Evolutionary conservation across 495 filamentous ascomycete species (phyloP).

Genomic region (Penicillium psychrofluorescens): DNA sequence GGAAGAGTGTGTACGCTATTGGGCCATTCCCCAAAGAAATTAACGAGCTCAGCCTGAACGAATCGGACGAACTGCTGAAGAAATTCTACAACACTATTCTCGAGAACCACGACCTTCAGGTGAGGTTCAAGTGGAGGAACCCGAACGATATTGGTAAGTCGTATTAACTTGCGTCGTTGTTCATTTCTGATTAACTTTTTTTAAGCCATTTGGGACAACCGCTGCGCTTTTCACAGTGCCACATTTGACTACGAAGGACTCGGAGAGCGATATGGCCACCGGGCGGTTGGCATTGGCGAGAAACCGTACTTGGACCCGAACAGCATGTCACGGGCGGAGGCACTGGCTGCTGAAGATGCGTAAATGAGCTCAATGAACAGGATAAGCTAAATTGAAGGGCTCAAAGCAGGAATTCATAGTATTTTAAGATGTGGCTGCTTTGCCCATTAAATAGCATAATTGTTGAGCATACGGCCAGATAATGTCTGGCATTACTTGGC

Average conservation of each 20-base stretch:
- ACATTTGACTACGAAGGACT: slow-evolving; percentile 49
- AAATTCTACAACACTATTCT: slow-evolving; percentile 46
- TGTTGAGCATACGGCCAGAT: no score
- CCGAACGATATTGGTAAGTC: slow-evolving; percentile 44
- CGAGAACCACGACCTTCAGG: slow-evolving; percentile 72
- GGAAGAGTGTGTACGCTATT: slow-evolving; percentile 65
- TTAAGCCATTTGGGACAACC: slow-evolving; percentile 67
- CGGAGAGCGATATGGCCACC: slow-evolving; percentile 22
- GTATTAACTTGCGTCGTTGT: neutral
- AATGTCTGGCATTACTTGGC: no score
- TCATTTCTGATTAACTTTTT: neutral
- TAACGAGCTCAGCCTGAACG: slow-evolving; percentile 43
- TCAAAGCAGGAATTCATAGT: no score
- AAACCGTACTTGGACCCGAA: slow-evolving; percentile 40
- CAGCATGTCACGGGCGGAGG: slow-evolving; percentile 7
- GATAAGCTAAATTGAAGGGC: no score
- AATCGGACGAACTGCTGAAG: slow-evolving; percentile 26
- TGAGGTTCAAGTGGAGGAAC: slow-evolving; percentile 55
- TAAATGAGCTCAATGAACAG: no score
- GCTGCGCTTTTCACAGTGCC: slow-evolving; percentile 54
- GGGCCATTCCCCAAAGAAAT: slow-evolving; percentile 56
- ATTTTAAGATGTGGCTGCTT: no score
- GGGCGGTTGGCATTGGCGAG: slow-evolving; percentile 38
- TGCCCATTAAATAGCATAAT: no score
- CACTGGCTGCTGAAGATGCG: neutral